Evolutionary conservation across 2,329 filamentous ascomycete genomes (phyloP).

Genomic region (Pseudogymnoascus sp.): DNA sequence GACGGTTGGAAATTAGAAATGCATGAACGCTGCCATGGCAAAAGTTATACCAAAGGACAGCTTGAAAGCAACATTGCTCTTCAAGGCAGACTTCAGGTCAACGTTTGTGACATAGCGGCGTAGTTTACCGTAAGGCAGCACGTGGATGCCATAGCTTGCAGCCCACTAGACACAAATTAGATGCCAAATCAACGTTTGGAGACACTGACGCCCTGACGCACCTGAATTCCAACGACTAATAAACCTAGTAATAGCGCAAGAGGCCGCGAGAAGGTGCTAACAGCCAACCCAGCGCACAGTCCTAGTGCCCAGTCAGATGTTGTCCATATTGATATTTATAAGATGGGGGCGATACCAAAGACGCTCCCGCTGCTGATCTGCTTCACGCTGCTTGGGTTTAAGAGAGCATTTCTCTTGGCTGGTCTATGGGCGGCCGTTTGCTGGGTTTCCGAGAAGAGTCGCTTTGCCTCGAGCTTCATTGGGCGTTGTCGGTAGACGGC

Average conservation of each 20-base stretch:
- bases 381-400: constrained; percentile 25
- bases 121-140: constrained; percentile 32
- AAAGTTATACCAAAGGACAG: constrained; percentile 63
- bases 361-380: constrained; percentile 28
- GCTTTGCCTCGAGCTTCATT: constrained; percentile 26
- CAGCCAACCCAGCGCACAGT: constrained; percentile 52
- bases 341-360: constrained; percentile 22
- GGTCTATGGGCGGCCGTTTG: constrained; percentile 26
- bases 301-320: constrained; percentile 30
- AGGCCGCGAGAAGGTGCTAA: constrained; percentile 62
- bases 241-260: constrained; percentile 60
- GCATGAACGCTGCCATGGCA: constrained; percentile 57
- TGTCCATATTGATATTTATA: neutral
- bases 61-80: constrained; percentile 33
- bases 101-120: constrained; percentile 42
- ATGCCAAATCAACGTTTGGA: neutral
- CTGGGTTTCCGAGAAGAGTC: constrained; percentile 18
- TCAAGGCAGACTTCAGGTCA: constrained; percentile 35
- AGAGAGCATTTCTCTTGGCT: constrained; percentile 16
- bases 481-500: constrained; percentile 26
- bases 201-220: constrained; percentile 31
- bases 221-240: constrained; percentile 54
- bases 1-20: constrained; percentile 33
- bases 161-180: constrained; percentile 34
- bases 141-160: constrained; percentile 41